Conservation (phyloP, 176 grass and related monocot species). For the Poa annua region DNA sequence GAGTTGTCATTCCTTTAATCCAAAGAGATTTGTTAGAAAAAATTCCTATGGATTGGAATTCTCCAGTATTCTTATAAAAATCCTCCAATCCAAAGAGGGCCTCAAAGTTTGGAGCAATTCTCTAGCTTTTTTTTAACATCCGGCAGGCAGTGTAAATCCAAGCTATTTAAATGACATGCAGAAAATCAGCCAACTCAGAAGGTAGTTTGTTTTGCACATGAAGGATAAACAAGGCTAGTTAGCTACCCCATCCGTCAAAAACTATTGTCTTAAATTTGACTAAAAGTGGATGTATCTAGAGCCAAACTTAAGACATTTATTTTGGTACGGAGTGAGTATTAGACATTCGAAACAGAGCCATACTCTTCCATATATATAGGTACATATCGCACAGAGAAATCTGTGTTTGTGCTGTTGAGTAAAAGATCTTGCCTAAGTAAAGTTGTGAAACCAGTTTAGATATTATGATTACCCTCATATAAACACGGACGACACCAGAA, state of each 20-base stretch:
- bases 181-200: not conserved
- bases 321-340: not conserved
- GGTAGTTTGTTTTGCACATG: not conserved
- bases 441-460: constrained; percentile 1
- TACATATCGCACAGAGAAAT: not conserved
- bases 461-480: not conserved
- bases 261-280: too few species aligned
- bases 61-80: too few species aligned
- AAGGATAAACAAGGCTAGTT: not conserved
- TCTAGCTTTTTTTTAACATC: too few species aligned
- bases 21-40: too few species aligned
- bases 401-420: not conserved
- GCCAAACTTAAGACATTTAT: too few species aligned
- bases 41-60: too few species aligned
- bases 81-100: too few species aligned
- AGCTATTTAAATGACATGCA: not conserved
- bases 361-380: not conserved
- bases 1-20: too few species aligned
- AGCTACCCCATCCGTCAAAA: not conserved
- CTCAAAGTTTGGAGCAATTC: too few species aligned
- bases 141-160: not conserved
- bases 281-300: too few species aligned
- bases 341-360: not conserved
- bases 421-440: not conserved
- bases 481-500: not conserved